Conservation (phyloP, 305 asterid genomes). For the Solanum hybrid region DNA sequence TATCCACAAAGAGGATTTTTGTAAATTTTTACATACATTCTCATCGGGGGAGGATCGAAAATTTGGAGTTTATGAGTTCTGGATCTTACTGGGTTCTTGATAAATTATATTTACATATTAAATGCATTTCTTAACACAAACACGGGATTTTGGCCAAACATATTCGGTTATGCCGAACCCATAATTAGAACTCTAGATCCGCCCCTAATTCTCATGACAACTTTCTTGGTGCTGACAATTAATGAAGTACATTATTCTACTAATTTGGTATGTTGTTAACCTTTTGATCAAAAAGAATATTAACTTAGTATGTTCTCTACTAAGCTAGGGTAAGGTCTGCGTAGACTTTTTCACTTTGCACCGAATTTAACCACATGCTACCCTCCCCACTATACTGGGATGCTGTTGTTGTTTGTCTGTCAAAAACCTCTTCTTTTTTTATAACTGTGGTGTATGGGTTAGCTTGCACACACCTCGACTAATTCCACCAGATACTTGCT, state of each 20-base stretch:
- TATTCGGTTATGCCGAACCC: neutral
- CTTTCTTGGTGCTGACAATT: neutral
- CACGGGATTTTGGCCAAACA: neutral
- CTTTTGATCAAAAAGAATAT: neutral
- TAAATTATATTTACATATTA: neutral
- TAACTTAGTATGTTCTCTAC: neutral
- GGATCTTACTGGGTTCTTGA: neutral
- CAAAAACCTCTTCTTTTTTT: neutral
- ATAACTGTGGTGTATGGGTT: neutral
- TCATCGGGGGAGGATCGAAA: neutral
- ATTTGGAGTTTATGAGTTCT: neutral
- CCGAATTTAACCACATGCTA: neutral
- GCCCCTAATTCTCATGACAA: neutral
- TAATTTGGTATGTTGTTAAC: neutral
- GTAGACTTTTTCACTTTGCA: neutral
- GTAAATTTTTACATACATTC: neutral
- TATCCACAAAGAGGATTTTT: neutral
- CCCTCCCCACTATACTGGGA: neutral
- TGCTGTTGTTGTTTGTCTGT: neutral
- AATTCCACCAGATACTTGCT: neutral
- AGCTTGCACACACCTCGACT: neutral
- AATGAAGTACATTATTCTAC: neutral
- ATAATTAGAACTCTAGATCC: neutral
- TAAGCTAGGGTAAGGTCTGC: neutral
- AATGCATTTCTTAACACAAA: neutral